Percentiles rank a stretch among this genome's conserved stretches.
phyloP scores from a whole-genome alignment of 2,329 filamentous ascomycete genomes.

The Cladosporium sp. region DNA sequence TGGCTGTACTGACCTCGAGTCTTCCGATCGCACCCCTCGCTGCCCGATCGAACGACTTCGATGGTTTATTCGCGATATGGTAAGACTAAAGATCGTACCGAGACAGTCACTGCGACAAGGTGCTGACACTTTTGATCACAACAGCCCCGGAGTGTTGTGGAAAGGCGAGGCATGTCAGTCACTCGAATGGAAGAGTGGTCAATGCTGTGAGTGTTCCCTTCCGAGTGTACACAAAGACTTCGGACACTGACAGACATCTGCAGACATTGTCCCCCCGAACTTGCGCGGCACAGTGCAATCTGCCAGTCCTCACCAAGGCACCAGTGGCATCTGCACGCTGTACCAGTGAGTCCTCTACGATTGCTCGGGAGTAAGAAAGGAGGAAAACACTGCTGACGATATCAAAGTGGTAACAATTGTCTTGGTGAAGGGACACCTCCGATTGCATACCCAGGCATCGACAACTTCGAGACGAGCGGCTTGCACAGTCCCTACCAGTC shows the following conservation, averaged over 20 bases:
- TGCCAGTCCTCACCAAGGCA: not conserved
- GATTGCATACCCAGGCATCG: constrained; percentile 1
- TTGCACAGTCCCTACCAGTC: not conserved
- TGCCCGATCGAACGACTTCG: not conserved
- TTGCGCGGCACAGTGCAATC: not conserved
- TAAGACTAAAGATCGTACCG: not conserved
- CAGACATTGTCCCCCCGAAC: not conserved
- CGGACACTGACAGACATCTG: not conserved
- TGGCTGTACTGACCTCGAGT: not conserved
- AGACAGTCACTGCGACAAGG: not conserved
- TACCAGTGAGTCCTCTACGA: not conserved
- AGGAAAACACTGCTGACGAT: not conserved
- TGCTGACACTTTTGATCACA: not conserved
- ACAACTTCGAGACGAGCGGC: constrained; percentile 3
- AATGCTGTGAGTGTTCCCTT: not conserved
- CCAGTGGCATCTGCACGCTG: not conserved
- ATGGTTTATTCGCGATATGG: not conserved
- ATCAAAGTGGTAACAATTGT: not conserved
- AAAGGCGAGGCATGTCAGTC: not conserved
- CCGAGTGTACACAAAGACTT: not conserved
- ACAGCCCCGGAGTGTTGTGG: not conserved
- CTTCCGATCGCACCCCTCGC: not conserved
- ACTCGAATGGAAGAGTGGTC: not conserved
- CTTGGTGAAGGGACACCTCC: not conserved
- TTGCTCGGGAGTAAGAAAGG: not conserved